These are phyloP conservation scores for Saxophila tyrrhenica DNA, from an alignment of 495 filamentous ascomycete genomes.

Conservation along the genomic window DNA sequence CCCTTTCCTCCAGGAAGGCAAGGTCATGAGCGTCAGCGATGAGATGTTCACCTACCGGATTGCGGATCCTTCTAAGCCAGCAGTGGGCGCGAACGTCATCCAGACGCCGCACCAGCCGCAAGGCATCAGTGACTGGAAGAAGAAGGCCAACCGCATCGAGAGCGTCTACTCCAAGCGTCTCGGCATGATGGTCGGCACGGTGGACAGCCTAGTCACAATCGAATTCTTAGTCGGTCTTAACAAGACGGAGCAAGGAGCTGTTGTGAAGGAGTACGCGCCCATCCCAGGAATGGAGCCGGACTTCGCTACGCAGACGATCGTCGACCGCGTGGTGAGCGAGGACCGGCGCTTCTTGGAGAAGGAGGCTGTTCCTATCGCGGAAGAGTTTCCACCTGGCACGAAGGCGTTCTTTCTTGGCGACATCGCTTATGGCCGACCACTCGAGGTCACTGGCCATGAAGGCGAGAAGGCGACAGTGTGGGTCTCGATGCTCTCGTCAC, in stretches of 20 bases:
- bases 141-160: constrained; percentile 76
- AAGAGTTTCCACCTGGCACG: constrained; percentile 78
- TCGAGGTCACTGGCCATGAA: constrained; percentile 64
- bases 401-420: constrained; percentile 94
- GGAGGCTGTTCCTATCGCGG: constrained; percentile 69
- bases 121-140: constrained; percentile 71
- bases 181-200: constrained; percentile 73
- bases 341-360: constrained; percentile 89
- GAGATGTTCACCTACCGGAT: constrained; percentile 74
- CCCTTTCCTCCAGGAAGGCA: constrained; percentile 89
- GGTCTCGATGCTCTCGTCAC: constrained; percentile 53
- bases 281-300: constrained; percentile 86
- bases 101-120: constrained; percentile 59
- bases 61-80: constrained; percentile 37
- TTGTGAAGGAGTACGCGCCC: constrained; percentile 82
- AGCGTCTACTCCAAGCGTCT: constrained; percentile 77
- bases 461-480: constrained; percentile 64
- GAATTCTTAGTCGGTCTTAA: constrained; percentile 82
- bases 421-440: constrained; percentile 79
- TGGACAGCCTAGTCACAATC: constrained; percentile 83
- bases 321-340: constrained; percentile 81
- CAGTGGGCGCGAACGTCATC: constrained; percentile 38
- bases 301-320: constrained; percentile 79
- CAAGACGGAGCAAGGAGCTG: constrained; percentile 84
- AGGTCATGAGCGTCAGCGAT: constrained; percentile 78